Conservation (phyloP, 495 filamentous ascomycete species). For the Recurvomyces mirabilis region DNA sequence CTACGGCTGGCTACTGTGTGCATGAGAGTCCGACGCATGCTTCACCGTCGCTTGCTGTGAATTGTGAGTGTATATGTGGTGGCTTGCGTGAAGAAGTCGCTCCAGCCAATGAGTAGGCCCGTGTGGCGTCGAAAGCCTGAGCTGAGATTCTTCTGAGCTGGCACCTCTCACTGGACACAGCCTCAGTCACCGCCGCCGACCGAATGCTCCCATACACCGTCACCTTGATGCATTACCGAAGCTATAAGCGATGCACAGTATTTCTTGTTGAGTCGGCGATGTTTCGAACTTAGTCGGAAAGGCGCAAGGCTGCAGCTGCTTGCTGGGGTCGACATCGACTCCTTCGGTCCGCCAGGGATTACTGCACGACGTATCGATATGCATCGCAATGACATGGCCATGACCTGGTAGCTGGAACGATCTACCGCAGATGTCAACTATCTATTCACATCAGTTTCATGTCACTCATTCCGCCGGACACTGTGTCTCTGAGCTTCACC, state of each 20-base stretch:
- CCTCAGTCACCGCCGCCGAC: too few species aligned
- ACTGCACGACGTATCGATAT: conserved; percentile 4
- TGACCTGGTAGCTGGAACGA: conserved; percentile 1
- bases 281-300: conserved; percentile 9
- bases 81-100: too few species aligned
- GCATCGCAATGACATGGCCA: conserved; percentile 1
- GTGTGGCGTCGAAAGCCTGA: too few species aligned
- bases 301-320: conserved; percentile 11
- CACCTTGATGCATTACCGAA: neutral
- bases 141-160: too few species aligned
- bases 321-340: conserved; percentile 4
- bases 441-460: neutral
- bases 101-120: too few species aligned
- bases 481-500: neutral
- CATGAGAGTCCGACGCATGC: too few species aligned
- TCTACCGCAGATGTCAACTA: too few species aligned
- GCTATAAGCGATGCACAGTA: neutral
- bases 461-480: neutral
- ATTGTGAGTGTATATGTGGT: too few species aligned
- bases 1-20: too few species aligned
- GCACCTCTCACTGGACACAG: too few species aligned
- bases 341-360: neutral
- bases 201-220: neutral
- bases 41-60: too few species aligned
- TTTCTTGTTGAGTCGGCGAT: conserved; percentile 3